Base-by-base conservation (phyloP, 768 basidiomycete species). In the Mycena indigotica region DNA sequence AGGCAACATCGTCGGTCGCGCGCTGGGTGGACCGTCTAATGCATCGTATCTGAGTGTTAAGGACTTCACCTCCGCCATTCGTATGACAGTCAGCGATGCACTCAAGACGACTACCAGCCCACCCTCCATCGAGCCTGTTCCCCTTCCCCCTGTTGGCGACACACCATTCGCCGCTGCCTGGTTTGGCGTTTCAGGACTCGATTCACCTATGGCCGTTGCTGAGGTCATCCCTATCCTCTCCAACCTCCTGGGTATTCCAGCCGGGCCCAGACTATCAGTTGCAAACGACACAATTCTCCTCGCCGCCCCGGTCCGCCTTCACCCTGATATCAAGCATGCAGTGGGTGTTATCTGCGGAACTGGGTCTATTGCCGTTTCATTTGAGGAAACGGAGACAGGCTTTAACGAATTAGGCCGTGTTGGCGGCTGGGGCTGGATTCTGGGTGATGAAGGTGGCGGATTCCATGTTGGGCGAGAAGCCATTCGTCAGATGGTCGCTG, bases 221-320 rank as follows among this genome's bases (percentile, higher is more conserved):
- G 77, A 77, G 10, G 76, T 93, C 49, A 80, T 83, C 0, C 72
- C 75, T 3, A 72, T 78, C 12, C 73, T 92, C 40, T 80, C 88
- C 2, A 65, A 66, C 2, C 79, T 92, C 17, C 76, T 91, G 4
- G 77, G 73, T 26, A 77, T 93, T 50, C 83, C 87, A 4, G 61
- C 72, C 0, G 84, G 84, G 17, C 77, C 80, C 5, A 69, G 75
- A 3, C 74, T 94, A 23, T 73, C 78, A 39, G 79, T 95, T 50
- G 79, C 86, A 39, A 95, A 95, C 70, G 93, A 96, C 69, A 89
- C 91, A 0, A 83, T 89, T 65, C 87, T 96, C 44, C 84, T 96
- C 44, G 90, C 91, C 10, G 85, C 91, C 0, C 91, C 93, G 4
- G 77, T 94, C 13, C 79, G 82, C 35, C 73, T 85, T 65, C 77